Evolutionary conservation across 352 stramenopile genomes (phyloP).

Genomic region (Globisporangium apiculatum): DNA sequence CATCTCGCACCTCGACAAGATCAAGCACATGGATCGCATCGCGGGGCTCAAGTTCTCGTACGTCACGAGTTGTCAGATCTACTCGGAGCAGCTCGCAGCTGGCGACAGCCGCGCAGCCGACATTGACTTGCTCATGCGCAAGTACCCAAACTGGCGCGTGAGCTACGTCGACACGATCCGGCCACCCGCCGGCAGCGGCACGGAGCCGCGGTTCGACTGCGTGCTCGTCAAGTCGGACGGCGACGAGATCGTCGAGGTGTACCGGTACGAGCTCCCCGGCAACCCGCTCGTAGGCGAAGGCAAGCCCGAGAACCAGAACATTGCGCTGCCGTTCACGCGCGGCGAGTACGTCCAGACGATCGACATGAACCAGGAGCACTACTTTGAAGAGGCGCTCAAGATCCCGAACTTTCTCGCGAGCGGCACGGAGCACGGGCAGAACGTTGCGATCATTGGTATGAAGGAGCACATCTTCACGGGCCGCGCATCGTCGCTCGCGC

Average conservation of each 20-base stretch:
- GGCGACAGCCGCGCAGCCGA: slow-evolving; percentile 85
- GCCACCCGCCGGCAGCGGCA: slow-evolving; percentile 54
- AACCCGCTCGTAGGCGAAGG: slow-evolving; percentile 80
- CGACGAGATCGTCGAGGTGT: slow-evolving; percentile 84
- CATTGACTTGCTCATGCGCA: slow-evolving; percentile 96
- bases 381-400: slow-evolving; percentile 87
- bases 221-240: slow-evolving; percentile 79
- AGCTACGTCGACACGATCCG: slow-evolving; percentile 85
- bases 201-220: slow-evolving; percentile 70
- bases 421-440: slow-evolving; percentile 46
- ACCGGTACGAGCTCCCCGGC: slow-evolving; percentile 79
- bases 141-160: slow-evolving; percentile 92
- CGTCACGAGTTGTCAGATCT: slow-evolving; percentile 87
- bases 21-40: slow-evolving; percentile 86
- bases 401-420: slow-evolving; percentile 86
- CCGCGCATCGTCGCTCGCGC: slow-evolving; percentile 71
- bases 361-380: slow-evolving; percentile 89
- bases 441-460: slow-evolving; percentile 84
- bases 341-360: slow-evolving; percentile 87
- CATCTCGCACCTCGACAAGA: slow-evolving; percentile 84
- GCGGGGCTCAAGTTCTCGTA: slow-evolving; percentile 86
- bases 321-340: slow-evolving; percentile 79
- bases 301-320: slow-evolving; percentile 87
- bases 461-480: slow-evolving; percentile 88
- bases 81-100: slow-evolving; percentile 68